Evolutionary conservation across 345 rosid genomes (phyloP), one percentile per base, ranked within the genome.

Genomic region (Chamaenerion angustifolium): DNA sequence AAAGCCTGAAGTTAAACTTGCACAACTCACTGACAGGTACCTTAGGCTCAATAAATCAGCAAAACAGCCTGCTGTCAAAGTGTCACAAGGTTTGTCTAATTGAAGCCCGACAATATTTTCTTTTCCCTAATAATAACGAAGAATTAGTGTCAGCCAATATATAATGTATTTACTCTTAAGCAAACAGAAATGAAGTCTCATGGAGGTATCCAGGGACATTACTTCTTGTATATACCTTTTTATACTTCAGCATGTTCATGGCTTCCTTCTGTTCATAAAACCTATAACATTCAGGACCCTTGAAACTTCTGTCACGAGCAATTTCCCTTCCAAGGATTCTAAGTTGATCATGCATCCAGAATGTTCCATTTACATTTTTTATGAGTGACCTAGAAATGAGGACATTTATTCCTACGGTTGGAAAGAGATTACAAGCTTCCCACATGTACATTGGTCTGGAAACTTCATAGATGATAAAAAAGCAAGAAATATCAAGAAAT

Each of bases 241-340:
- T 35, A 0, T 8, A 9, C 16, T 12, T 15, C 0, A 41, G 40
- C 19, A 10, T 44, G 37, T 35, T 6, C 2, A 18, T 23, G 31
- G 43, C 43, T 0, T 40, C 15, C 12, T 56, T 37, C 0, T 14
- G 41, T 2, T 18, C 18, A 37, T 45, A n/a, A 16, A 48, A 4
- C 47, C 54, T 49, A 19, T 40, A 13, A 13, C 16, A 4, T 1
- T 12, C 12, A 16, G 5, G 4, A 12, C 31, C 50, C 25, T 47
- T 47, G n/a, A 47, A 7, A 47, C n/a, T 40, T 16, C 10, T 18
- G 6, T 51, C 12, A 2, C 6, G 9, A 12, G 40, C 44, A 14
- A 51, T 53, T 17, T 16, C 37, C 37, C 56, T 53, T 12, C 56
- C 56, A 3, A 53, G 37, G 10, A 40, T 45, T 41, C 37, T 42